Conservation (phyloP, 2,329 filamentous ascomycete genomes). For the Scleromitrula shiraiana region DNA sequence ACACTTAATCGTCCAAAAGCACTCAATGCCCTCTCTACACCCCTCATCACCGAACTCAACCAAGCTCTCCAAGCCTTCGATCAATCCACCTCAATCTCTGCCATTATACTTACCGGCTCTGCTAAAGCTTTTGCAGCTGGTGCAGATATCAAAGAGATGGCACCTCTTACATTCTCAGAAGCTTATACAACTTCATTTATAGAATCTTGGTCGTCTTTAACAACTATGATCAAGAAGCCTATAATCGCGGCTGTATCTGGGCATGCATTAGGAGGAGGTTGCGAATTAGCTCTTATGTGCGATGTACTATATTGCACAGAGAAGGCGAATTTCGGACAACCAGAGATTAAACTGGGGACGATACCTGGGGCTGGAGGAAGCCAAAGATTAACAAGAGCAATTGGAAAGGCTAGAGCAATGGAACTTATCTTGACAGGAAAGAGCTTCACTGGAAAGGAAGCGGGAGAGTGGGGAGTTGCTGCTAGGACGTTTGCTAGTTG, state of each 20-base stretch:
- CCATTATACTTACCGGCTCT: constrained; percentile 81
- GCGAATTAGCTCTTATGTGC: constrained; percentile 95
- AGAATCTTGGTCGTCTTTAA: constrained; percentile 83
- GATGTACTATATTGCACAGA: constrained; percentile 89
- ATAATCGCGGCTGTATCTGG: constrained; percentile 92
- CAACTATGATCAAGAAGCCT: constrained; percentile 81
- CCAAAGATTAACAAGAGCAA: constrained; percentile 75
- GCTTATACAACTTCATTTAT: constrained; percentile 92
- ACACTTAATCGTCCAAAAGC: constrained; percentile 92
- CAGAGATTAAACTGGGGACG: constrained; percentile 90
- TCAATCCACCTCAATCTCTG: constrained; percentile 57
- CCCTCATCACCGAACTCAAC: constrained; percentile 86
- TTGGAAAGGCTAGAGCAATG: constrained; percentile 84
- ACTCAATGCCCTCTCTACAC: constrained; percentile 86
- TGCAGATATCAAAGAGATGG: constrained; percentile 99
- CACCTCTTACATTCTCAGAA: constrained; percentile 76
- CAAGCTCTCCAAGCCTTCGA: constrained; percentile 66
- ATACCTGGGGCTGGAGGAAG: constrained; percentile 89
- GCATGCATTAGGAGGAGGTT: constrained; percentile 89
- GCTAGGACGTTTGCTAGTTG: constrained; percentile 72
- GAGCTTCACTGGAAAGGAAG: constrained; percentile 76
- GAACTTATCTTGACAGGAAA: constrained; percentile 82
- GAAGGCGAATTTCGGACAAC: constrained; percentile 86
- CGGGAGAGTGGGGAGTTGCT: constrained; percentile 84
- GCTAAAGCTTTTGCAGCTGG: constrained; percentile 89